Evolutionary conservation across 2,329 filamentous ascomycete genomes (phyloP), one percentile per base, ranked within the genome.

Genomic region (Scytalidium lignicola): DNA sequence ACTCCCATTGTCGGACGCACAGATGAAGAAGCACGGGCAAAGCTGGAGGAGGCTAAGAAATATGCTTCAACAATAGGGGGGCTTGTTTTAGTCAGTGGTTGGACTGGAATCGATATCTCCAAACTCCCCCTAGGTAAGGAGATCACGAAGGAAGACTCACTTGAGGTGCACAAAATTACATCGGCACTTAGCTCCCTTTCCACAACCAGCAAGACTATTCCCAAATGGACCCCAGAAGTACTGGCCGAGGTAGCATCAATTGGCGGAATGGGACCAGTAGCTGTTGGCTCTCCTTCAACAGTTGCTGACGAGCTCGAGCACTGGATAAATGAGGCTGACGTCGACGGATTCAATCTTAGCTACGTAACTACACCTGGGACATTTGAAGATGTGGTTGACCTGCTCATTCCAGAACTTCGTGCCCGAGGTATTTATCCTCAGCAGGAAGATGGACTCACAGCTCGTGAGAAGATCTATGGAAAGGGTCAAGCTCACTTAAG

Each of bases 271-370:
- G 83, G 84, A 0, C 74, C 75, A 0, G 69, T 77, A 1, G 62
- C 65, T 2, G 67, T 79, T 8, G 76, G 76, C 2, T 51, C 53
- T 6, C 53, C 57, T 1, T 78, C 76, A 60, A 81, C 72, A 37
- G 78, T 88, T 26, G 74, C 77, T 0, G 83, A 89, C 60, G 74
- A 77, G 41, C 71, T 90, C 49, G 82, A 89, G 65, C 66, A 71
- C 1, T 89, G 85, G 85, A 71, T 88, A 0, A 60, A 70, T 15
- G 84, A 87, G 62, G 83, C 82, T 0, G 85, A 87, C 55, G 76
- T 89, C 1, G 85, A 89, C 60, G 85, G 85, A 0, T 90, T 90
- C 66, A 90, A 90, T 60, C 75, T 89, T 62, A 80, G 79, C 1
- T 86, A 88, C 54, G 79, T 80, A 0, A 67, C 85, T 12, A 83